Percentiles rank a stretch among this genome's conserved stretches.
phyloP scores from a whole-genome alignment of 805 yeast genomes.

The Candida fluviatilis region DNA sequence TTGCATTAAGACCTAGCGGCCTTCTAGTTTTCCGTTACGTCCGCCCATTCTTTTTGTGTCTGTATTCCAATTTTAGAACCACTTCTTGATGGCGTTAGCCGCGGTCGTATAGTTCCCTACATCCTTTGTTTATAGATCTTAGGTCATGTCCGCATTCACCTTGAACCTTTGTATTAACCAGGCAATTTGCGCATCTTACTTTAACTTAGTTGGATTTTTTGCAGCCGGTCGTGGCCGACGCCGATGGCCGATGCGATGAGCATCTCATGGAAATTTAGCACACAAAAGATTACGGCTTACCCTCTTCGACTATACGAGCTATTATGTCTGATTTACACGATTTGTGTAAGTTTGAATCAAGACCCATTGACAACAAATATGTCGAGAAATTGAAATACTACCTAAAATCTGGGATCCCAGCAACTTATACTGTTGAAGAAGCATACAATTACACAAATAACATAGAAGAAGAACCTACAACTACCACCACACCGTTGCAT shows the following conservation, averaged over 20 bases:
- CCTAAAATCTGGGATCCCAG: slow-evolving; percentile 66
- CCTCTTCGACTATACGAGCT: neutral
- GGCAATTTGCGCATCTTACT: neutral
- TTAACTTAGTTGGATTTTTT: no score
- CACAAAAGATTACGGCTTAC: neutral
- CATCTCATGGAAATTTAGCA: neutral
- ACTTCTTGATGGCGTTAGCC: no score
- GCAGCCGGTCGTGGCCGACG: neutral
- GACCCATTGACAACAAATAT: slow-evolving; percentile 52
- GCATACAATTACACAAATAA: slow-evolving; percentile 53
- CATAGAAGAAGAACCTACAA: slow-evolving; percentile 33
- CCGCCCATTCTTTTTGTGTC: no score
- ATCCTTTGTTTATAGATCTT: no score
- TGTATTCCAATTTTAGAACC: no score
- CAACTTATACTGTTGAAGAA: slow-evolving; percentile 80
- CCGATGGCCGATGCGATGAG: no score
- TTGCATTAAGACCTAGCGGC: no score
- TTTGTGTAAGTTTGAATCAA: slow-evolving; percentile 42
- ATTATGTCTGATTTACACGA: slow-evolving; percentile 72
- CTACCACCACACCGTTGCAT: slow-evolving; percentile 82
- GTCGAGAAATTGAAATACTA: slow-evolving; percentile 41
- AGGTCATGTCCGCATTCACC: no score
- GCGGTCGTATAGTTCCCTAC: no score
- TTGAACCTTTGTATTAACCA: neutral
- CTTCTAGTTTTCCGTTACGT: no score